Evolutionary conservation across 2,329 filamentous ascomycete species (phyloP).

Genomic region (Talaromyces sp.): DNA sequence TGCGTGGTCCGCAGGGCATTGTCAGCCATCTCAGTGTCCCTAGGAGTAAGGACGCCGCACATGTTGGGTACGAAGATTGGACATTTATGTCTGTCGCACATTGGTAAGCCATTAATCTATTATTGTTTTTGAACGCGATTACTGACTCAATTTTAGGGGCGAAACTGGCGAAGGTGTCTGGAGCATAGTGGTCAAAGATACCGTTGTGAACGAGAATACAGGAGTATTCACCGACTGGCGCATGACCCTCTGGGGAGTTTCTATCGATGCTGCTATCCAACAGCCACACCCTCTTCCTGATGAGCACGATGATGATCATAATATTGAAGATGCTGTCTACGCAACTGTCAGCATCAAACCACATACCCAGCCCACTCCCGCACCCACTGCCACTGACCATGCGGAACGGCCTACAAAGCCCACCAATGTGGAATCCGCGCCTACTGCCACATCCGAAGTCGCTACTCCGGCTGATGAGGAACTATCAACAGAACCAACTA

Average conservation of each 20-base stretch:
- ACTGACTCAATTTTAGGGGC: conserved; percentile 57
- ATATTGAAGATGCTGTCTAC: conserved; percentile 61
- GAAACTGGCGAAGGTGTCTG: conserved; percentile 84
- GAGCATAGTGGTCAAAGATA: conserved; percentile 88
- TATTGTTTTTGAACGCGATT: neutral
- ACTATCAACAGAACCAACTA: conserved; percentile 22
- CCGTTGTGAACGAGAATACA: conserved; percentile 67
- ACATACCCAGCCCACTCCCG: conserved; percentile 44
- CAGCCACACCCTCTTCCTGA: conserved; percentile 74
- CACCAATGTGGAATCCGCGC: conserved; percentile 29
- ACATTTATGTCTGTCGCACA: conserved; percentile 98
- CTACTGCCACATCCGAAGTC: conserved; percentile 21
- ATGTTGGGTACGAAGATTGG: conserved; percentile 82
- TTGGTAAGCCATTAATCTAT: conserved; percentile 60
- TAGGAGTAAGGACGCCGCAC: conserved; percentile 64
- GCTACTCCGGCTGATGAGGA: conserved; percentile 25
- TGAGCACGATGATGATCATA: conserved; percentile 78
- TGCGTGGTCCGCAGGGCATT: conserved; percentile 77
- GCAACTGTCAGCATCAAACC: conserved; percentile 62
- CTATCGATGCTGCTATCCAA: conserved; percentile 71
- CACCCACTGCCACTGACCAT: conserved; percentile 58
- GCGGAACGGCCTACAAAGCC: conserved; percentile 64
- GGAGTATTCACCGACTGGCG: conserved; percentile 89
- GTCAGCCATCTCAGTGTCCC: conserved; percentile 78
- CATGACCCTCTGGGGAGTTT: conserved; percentile 89